Evolutionary conservation across 768 basidiomycete genomes (phyloP).

Genomic region (Exsudoporus frostii): DNA sequence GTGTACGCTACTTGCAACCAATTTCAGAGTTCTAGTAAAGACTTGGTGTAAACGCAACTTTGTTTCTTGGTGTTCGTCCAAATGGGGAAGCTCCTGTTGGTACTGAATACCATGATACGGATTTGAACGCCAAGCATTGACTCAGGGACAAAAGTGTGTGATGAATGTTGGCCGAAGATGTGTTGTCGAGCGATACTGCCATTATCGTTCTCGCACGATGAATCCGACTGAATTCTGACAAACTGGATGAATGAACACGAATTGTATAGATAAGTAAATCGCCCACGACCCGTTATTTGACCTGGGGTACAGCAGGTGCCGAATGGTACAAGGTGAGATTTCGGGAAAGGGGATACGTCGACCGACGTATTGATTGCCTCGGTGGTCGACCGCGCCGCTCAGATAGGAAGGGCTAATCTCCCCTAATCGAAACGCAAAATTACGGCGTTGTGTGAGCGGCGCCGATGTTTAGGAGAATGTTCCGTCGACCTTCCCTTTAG

Average conservation of each 20-base stretch:
- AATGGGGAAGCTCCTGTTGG: background rate
- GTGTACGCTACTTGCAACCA: background rate
- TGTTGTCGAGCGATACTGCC: background rate
- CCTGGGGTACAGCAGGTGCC: no score
- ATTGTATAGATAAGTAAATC: no score
- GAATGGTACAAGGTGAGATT: background rate
- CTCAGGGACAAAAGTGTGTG: background rate
- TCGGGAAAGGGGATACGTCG: background rate
- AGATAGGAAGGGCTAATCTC: background rate
- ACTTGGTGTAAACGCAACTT: slow-evolving; percentile 1
- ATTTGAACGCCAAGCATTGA: background rate
- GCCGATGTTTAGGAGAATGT: background rate
- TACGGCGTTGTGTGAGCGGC: background rate
- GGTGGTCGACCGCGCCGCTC: background rate
- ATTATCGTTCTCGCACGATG: background rate
- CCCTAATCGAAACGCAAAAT: background rate
- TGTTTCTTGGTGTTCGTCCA: background rate
- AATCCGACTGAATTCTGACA: background rate
- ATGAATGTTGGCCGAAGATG: background rate
- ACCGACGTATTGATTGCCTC: background rate
- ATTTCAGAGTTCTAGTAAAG: slow-evolving; percentile 1
- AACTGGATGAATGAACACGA: background rate
- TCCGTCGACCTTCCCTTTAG: background rate
- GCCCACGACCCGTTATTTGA: no score
- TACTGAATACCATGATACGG: background rate